Evolutionary conservation across 176 grass and related monocot genomes (phyloP).

Genomic region (Lolium perenne): DNA sequence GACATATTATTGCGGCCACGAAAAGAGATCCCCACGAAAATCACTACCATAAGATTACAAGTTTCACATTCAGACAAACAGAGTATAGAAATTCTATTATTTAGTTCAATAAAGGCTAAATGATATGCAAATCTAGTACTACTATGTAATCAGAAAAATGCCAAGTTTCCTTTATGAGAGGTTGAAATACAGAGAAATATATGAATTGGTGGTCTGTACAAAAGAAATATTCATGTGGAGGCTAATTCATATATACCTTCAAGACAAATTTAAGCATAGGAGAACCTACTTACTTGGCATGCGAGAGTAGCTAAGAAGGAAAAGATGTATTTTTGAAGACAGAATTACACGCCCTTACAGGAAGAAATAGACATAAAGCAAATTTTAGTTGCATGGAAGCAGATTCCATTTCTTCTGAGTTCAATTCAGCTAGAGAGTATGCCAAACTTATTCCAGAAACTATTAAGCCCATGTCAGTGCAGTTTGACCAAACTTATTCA

Average conservation of each 20-base stretch:
- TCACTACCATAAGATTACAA: slow-evolving; percentile 6
- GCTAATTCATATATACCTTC: neutral
- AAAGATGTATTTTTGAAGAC: neutral
- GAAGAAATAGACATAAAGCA: neutral
- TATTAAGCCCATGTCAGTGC: neutral
- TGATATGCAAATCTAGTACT: neutral
- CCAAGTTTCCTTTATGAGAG: neutral
- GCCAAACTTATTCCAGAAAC: neutral
- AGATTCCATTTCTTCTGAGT: neutral
- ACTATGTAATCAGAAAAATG: neutral
- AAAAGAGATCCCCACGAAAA: neutral
- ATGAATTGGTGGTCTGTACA: neutral
- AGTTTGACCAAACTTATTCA: neutral
- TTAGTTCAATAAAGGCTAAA: slow-evolving; percentile 3
- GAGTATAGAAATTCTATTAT: neutral
- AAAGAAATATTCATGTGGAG: neutral
- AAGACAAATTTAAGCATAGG: neutral
- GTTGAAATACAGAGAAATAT: neutral
- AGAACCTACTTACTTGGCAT: neutral
- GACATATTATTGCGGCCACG: neutral
- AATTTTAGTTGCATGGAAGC: neutral
- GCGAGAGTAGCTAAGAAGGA: neutral
- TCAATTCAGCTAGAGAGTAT: neutral
- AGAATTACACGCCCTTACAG: neutral
- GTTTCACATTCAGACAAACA: slow-evolving; percentile 13